Evolutionary conservation across 1,284 basidiomycete species (phyloP).

Genomic region (Fomitiporia mediterranea): DNA sequence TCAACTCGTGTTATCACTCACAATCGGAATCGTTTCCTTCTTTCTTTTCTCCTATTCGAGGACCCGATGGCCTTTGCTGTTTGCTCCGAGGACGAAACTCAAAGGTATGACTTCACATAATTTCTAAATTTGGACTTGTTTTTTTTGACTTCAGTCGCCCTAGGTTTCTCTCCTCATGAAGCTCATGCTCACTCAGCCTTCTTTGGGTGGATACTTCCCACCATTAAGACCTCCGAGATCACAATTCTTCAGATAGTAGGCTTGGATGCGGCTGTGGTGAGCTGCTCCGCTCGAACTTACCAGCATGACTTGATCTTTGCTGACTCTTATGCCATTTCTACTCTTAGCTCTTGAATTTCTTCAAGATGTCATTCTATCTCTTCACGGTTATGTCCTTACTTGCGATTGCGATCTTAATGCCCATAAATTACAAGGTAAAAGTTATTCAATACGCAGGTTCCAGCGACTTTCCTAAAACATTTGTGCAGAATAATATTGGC

Average conservation of each 20-base stretch:
- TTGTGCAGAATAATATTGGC: constrained; percentile 62
- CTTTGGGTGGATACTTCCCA: constrained; percentile 95
- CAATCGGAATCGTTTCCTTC: constrained; percentile 79
- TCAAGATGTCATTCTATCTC: constrained; percentile 91
- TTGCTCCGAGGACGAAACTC: constrained; percentile 89
- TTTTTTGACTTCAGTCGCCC: background rate
- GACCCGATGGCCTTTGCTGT: constrained; percentile 83
- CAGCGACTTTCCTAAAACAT: background rate
- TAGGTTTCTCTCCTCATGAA: constrained; percentile 87
- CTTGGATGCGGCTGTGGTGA: constrained; percentile 88
- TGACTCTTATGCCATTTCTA: background rate
- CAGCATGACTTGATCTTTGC: background rate
- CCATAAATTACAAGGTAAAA: constrained; percentile 80
- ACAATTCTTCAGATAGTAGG: constrained; percentile 96
- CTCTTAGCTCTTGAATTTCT: constrained; percentile 84
- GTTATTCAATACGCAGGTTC: background rate
- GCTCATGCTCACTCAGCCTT: constrained; percentile 79
- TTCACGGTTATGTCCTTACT: constrained; percentile 84
- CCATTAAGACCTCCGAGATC: constrained; percentile 85
- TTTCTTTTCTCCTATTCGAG: constrained; percentile 85
- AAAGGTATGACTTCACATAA: constrained; percentile 57
- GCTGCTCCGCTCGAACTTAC: constrained; percentile 28
- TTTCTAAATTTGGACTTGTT: background rate
- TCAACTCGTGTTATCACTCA: constrained; percentile 75
- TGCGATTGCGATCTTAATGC: constrained; percentile 79